These are phyloP conservation scores for Pythium plurisporium DNA, from an alignment of 352 stramenopile species.

Conservation along the genomic window DNA sequence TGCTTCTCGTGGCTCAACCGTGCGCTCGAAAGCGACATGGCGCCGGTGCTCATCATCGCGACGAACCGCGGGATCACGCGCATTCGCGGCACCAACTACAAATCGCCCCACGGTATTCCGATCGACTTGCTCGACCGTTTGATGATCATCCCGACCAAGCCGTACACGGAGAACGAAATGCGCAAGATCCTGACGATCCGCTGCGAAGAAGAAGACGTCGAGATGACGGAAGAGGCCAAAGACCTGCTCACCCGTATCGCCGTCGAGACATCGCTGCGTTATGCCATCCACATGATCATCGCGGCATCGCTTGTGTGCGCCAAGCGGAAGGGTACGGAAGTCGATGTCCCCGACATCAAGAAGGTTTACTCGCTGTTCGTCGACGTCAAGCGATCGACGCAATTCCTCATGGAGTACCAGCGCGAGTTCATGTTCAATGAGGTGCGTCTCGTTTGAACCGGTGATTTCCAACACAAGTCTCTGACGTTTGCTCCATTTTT, in stretches of 20 bases:
- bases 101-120: conserved; percentile 97
- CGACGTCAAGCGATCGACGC: conserved; percentile 97
- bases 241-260: conserved; percentile 98
- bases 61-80: conserved; percentile 98
- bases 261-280: conserved; percentile 97
- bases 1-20: conserved; percentile 99
- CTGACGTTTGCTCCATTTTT: neutral
- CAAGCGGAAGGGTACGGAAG: conserved; percentile 91
- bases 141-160: conserved; percentile 98
- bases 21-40: conserved; percentile 96
- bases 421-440: conserved; percentile 99
- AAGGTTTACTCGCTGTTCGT: conserved; percentile 96
- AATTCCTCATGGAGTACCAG: conserved; percentile 99
- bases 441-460: conserved; percentile 39
- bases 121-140: conserved; percentile 98
- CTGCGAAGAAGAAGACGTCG: conserved; percentile 98
- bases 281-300: conserved; percentile 99
- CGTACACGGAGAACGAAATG: conserved; percentile 96
- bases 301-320: conserved; percentile 92
- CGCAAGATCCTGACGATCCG: conserved; percentile 96
- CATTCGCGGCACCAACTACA: conserved; percentile 99
- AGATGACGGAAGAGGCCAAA: conserved; percentile 96
- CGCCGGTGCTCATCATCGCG: conserved; percentile 98
- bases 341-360: conserved; percentile 91
- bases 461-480: no score